These are phyloP conservation scores for Penicillium diatomitis DNA, from an alignment of 495 filamentous ascomycete species.

Conservation along the genomic window DNA sequence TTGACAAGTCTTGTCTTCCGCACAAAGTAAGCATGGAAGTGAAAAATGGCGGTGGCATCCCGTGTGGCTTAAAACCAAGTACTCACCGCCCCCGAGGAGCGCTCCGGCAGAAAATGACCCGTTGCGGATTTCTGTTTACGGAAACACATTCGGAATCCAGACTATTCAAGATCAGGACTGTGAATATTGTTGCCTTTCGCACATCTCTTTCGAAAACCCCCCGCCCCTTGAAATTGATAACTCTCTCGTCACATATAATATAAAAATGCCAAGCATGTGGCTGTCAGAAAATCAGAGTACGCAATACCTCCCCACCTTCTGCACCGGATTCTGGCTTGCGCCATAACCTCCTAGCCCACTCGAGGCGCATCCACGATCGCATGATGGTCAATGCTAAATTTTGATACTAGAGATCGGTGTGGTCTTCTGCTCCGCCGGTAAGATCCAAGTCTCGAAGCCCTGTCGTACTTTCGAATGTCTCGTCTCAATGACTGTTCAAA, in stretches of 20 bases:
- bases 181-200: neutral
- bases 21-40: slow-evolving; percentile 1
- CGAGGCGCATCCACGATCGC: neutral
- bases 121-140: slow-evolving; percentile 10
- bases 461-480: neutral
- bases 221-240: neutral
- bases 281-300: slow-evolving; percentile 90
- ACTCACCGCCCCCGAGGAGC: slow-evolving; percentile 7
- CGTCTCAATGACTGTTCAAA: neutral
- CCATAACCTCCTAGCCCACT: neutral
- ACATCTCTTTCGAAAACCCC: neutral
- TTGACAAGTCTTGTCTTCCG: neutral
- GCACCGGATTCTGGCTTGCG: neutral
- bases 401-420: slow-evolving; percentile 71
- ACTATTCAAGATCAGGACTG: neutral
- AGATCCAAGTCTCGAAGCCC: slow-evolving; percentile 22
- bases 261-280: slow-evolving; percentile 73
- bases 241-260: neutral
- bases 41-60: neutral
- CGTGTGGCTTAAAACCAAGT: slow-evolving; percentile 4
- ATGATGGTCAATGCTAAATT: neutral
- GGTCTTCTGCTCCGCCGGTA: slow-evolving; percentile 92
- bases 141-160: neutral
- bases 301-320: slow-evolving; percentile 9
- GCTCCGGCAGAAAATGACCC: slow-evolving; percentile 6